phyloP scores from a whole-genome alignment of 2,329 filamentous ascomycete species.

The Lizonia empirigonia region DNA sequence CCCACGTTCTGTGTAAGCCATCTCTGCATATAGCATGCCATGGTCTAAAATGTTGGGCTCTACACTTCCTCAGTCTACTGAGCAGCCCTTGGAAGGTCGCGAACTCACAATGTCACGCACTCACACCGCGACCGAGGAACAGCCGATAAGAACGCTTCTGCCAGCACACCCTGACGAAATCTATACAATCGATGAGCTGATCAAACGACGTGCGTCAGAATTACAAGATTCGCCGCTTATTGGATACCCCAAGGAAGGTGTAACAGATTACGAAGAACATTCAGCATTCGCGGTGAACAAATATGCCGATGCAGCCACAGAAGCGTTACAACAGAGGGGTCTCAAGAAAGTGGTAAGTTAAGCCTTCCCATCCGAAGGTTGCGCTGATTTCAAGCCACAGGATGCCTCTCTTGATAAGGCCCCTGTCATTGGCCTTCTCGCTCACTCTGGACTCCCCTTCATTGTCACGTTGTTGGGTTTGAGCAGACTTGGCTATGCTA shows the following conservation, averaged over 20 bases:
- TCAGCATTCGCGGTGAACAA: slow-evolving; percentile 31
- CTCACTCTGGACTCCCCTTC: slow-evolving; percentile 61
- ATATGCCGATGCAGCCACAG: slow-evolving; percentile 34
- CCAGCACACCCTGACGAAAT: slow-evolving; percentile 19
- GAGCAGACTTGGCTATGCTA: slow-evolving; percentile 61
- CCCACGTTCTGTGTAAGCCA: slow-evolving; percentile 11
- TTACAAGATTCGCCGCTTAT: slow-evolving; percentile 26
- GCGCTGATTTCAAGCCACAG: slow-evolving; percentile 13
- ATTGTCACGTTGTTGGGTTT: slow-evolving; percentile 61
- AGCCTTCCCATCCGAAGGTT: neutral
- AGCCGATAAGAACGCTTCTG: slow-evolving; percentile 5
- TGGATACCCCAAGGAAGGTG: slow-evolving; percentile 31
- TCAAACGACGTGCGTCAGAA: slow-evolving; percentile 28
- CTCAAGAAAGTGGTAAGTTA: slow-evolving; percentile 28
- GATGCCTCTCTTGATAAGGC: slow-evolving; percentile 26
- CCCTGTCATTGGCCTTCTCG: slow-evolving; percentile 55
- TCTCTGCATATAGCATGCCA: slow-evolving; percentile 16
- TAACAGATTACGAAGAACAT: slow-evolving; percentile 34
- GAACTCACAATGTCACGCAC: slow-evolving; percentile 21
- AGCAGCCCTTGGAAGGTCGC: neutral
- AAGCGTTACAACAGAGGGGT: slow-evolving; percentile 25
- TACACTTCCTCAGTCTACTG: slow-evolving; percentile 3
- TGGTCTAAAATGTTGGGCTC: slow-evolving; percentile 9
- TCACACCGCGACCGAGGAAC: slow-evolving; percentile 14
- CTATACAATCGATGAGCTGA: slow-evolving; percentile 34